Percentiles rank a stretch among this genome's conserved stretches.
phyloP scores from a whole-genome alignment of 2,329 filamentous ascomycete genomes.

The Fusarium nanum region DNA sequence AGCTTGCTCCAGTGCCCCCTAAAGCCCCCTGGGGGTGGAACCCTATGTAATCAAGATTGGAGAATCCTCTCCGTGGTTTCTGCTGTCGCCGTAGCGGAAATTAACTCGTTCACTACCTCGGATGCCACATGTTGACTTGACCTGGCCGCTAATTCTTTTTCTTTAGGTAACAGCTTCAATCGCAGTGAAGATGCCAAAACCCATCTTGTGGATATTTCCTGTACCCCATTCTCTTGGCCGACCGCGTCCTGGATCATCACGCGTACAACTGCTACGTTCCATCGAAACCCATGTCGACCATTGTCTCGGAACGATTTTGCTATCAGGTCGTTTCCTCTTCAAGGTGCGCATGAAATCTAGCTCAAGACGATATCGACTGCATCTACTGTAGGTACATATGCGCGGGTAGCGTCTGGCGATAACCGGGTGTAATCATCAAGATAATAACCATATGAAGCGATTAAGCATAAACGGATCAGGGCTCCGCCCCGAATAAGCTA shows the following conservation, averaged over 20 bases:
- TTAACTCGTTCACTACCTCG: slow-evolving; percentile 2
- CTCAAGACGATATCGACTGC: neutral
- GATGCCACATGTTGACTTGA: slow-evolving; percentile 12
- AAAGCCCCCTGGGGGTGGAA: slow-evolving; percentile 10
- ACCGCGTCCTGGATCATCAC: slow-evolving; percentile 7
- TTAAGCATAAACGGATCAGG: slow-evolving; percentile 12
- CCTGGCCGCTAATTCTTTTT: slow-evolving; percentile 18
- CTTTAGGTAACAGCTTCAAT: neutral
- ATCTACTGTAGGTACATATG: neutral
- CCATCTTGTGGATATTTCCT: slow-evolving; percentile 23
- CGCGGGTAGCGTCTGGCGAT: slow-evolving; percentile 24
- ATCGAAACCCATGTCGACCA: slow-evolving; percentile 16
- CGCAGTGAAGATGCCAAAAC: neutral
- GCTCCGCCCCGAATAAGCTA: slow-evolving; percentile 25
- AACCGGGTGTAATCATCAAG: slow-evolving; percentile 23
- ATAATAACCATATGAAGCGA: slow-evolving; percentile 8
- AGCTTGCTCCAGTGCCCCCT: neutral
- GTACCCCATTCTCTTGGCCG: slow-evolving; percentile 19
- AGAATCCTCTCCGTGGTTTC: slow-evolving; percentile 7
- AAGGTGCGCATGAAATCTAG: neutral
- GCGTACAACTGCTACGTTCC: slow-evolving; percentile 15
- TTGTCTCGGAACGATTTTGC: slow-evolving; percentile 11
- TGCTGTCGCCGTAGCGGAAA: slow-evolving; percentile 2
- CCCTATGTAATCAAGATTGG: slow-evolving; percentile 12
- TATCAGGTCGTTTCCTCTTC: neutral